These are phyloP conservation scores for Astathelohania contejeani DNA, from an alignment of 371 early-diverging fungal genomes.

Conservation along the genomic window DNA sequence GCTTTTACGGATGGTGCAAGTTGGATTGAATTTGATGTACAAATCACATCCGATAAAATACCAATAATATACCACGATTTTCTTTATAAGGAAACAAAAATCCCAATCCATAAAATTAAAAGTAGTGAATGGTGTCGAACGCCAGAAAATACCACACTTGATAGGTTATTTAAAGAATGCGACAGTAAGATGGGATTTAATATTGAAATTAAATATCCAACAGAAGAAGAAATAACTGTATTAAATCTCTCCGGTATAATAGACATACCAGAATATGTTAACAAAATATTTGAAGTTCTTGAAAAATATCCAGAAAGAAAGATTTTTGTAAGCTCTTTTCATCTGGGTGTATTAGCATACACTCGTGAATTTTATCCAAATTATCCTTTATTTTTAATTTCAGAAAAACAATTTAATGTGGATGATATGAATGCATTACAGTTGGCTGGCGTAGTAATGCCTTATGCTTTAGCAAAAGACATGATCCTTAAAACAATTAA, in stretches of 20 bases:
- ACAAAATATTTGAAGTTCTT: neutral
- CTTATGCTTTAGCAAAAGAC: too few relatives aligned
- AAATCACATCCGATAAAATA: constrained; percentile 18
- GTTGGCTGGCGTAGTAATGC: too few relatives aligned
- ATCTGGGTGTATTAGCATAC: neutral
- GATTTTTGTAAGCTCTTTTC: neutral
- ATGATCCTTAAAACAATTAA: too few relatives aligned
- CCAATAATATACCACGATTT: constrained; percentile 30
- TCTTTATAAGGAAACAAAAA: neutral
- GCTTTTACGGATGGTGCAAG: constrained; percentile 17
- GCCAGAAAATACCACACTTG: constrained; percentile 1
- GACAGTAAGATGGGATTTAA: constrained; percentile 16
- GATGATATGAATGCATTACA: too few relatives aligned
- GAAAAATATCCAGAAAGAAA: neutral
- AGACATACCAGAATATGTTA: neutral
- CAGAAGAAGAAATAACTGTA: neutral
- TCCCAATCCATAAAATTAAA: neutral
- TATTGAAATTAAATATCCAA: constrained; percentile 31
- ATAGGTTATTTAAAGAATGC: constrained; percentile 7
- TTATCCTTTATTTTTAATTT: too few relatives aligned
- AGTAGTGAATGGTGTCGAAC: too few relatives aligned
- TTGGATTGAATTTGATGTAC: constrained; percentile 37
- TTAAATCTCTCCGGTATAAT: too few relatives aligned
- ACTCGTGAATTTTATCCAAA: too few relatives aligned
- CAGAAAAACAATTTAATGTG: too few relatives aligned